Evolutionary conservation across 768 basidiomycete species (phyloP).

Genomic region (Leccinum olivaceopallidum): DNA sequence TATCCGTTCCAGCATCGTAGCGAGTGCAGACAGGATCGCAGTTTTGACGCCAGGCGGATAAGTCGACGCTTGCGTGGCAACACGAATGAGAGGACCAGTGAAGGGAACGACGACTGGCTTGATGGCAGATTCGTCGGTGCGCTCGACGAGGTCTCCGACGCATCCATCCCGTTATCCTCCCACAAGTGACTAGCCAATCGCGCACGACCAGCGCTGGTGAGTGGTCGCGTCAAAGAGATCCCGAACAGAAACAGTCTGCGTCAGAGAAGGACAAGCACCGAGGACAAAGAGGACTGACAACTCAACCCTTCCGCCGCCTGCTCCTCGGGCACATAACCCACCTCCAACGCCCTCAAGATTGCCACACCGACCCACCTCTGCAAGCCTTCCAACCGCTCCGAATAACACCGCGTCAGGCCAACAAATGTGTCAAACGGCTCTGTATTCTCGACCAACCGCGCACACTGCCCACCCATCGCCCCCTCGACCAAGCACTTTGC

Average conservation of each 20-base stretch:
- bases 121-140: slow-evolving; percentile 51
- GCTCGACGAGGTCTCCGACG: too few relatives aligned
- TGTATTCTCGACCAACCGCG: slow-evolving; percentile 53
- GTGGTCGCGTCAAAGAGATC: background rate
- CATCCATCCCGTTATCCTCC: too few relatives aligned
- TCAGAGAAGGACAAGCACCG: background rate
- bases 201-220: slow-evolving; percentile 72
- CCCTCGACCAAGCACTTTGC: slow-evolving; percentile 64
- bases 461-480: slow-evolving; percentile 53
- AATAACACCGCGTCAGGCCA: slow-evolving; percentile 65
- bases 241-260: background rate
- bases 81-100: slow-evolving; percentile 93
- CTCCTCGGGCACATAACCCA: slow-evolving; percentile 68
- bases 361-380: slow-evolving; percentile 80
- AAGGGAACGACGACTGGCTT: slow-evolving; percentile 96
- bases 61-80: slow-evolving; percentile 85
- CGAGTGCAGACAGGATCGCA: slow-evolving; percentile 84
- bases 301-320: slow-evolving; percentile 70
- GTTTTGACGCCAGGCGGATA: slow-evolving; percentile 93
- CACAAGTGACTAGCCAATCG: slow-evolving; percentile 18
- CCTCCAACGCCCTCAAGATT: slow-evolving; percentile 70
- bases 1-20: slow-evolving; percentile 81
- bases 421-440: slow-evolving; percentile 72
- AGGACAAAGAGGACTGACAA: slow-evolving; percentile 5
- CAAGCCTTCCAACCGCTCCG: slow-evolving; percentile 70